phyloP scores from a whole-genome alignment of 805 yeast genomes.

The Lachancea dasiensis region DNA sequence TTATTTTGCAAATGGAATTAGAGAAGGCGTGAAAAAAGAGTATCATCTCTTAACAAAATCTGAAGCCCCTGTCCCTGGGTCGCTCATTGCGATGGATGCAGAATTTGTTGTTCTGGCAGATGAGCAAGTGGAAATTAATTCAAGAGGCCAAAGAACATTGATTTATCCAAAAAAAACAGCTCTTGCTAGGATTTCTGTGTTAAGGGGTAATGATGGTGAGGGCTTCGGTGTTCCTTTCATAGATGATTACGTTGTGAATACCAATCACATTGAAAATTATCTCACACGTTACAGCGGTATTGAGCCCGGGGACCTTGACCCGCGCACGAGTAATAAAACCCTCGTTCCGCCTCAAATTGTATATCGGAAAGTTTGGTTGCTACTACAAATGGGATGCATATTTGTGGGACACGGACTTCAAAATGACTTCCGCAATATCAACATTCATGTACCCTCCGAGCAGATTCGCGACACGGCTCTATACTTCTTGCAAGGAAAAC shows the following conservation, averaged over 20 bases:
- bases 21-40: conserved; percentile 54
- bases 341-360: conserved; percentile 78
- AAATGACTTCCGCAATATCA: conserved; percentile 90
- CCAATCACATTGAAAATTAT: conserved; percentile 70
- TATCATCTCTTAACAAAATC: conserved; percentile 59
- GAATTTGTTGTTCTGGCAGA: conserved; percentile 83
- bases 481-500: conserved; percentile 67
- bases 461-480: conserved; percentile 91
- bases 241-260: conserved; percentile 84
- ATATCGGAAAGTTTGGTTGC: conserved; percentile 83
- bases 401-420: conserved; percentile 93
- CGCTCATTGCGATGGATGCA: conserved; percentile 89
- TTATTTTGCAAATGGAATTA: conserved; percentile 61
- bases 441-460: conserved; percentile 73
- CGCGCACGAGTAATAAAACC: conserved; percentile 53
- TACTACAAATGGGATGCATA: conserved; percentile 80
- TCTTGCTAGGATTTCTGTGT: conserved; percentile 82
- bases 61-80: conserved; percentile 71
- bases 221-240: conserved; percentile 72
- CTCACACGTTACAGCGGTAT: conserved; percentile 92
- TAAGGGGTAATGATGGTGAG: conserved; percentile 65
- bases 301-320: conserved; percentile 83
- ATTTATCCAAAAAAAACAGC: conserved; percentile 71
- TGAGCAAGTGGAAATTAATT: conserved; percentile 71
- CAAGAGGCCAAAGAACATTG: conserved; percentile 62